Conservation (phyloP, 2,329 filamentous ascomycete species). For the Paracoccidioides brasiliensis region DNA sequence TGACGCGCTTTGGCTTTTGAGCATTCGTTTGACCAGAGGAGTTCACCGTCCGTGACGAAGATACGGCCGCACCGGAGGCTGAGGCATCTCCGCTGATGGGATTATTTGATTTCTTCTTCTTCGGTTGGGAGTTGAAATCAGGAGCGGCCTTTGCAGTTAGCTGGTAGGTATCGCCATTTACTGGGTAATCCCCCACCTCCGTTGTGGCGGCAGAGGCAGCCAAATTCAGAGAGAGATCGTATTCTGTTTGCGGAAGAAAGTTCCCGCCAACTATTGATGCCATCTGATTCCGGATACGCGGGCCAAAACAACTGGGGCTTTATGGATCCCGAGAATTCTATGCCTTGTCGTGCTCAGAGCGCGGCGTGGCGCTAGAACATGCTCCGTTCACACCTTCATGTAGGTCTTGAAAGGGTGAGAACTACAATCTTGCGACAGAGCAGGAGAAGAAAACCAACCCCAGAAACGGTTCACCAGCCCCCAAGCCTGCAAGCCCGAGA, state of each 20-base stretch:
- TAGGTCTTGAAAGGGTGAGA: background rate
- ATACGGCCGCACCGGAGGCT: background rate
- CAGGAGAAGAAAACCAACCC: background rate
- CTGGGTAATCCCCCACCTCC: slow-evolving; percentile 6
- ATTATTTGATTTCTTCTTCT: slow-evolving; percentile 2
- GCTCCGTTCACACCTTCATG: slow-evolving; percentile 7
- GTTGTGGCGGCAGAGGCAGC: slow-evolving; percentile 6
- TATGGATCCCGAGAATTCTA: background rate
- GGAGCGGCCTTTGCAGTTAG: slow-evolving; percentile 3
- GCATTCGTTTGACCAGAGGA: slow-evolving; percentile 9
- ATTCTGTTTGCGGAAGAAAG: slow-evolving; percentile 13
- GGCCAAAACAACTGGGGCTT: background rate
- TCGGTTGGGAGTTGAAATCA: slow-evolving; percentile 5
- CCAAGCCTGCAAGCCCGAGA: background rate
- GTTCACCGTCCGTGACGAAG: background rate
- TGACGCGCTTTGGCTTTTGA: slow-evolving; percentile 65
- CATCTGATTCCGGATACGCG: slow-evolving; percentile 10
- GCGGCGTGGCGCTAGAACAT: slow-evolving; percentile 6
- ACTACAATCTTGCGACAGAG: background rate
- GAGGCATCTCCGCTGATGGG: background rate
- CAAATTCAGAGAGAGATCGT: slow-evolving; percentile 13
- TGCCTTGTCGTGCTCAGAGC: slow-evolving; percentile 6
- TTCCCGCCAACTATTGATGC: slow-evolving; percentile 13
- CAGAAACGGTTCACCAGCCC: background rate
- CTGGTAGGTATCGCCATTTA: slow-evolving; percentile 8